These are phyloP conservation scores for Rhodofomes roseus DNA, from an alignment of 1,284 basidiomycete species.

Conservation along the genomic window DNA sequence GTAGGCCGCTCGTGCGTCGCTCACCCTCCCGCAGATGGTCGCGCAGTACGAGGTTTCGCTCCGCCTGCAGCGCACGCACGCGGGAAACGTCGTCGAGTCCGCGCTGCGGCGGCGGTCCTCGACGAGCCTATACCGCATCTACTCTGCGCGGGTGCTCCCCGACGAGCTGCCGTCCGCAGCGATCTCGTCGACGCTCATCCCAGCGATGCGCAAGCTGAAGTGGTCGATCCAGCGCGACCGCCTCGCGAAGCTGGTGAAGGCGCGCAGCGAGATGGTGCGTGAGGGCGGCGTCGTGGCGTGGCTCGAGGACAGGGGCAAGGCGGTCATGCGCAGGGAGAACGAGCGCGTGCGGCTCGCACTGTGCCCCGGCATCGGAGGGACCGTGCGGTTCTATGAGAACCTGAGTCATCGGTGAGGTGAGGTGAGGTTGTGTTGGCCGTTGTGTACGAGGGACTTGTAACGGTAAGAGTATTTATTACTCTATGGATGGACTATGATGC, in stretches of 20 bases:
- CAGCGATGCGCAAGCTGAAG: conserved; percentile 51
- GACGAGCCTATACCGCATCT: conserved; percentile 32
- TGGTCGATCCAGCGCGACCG: conserved; percentile 57
- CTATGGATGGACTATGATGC: too few species aligned
- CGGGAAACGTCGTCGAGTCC: conserved; percentile 42
- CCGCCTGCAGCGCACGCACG: conserved; percentile 44
- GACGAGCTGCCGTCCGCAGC: conserved; percentile 43
- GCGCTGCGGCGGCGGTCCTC: conserved; percentile 41
- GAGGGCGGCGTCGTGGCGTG: conserved; percentile 41
- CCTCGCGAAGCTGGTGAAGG: conserved; percentile 49
- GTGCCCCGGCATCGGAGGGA: conserved; percentile 58
- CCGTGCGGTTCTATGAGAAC: conserved; percentile 55
- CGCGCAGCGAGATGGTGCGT: conserved; percentile 26
- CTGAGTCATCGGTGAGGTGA: conserved; percentile 8
- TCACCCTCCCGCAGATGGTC: conserved; percentile 42
- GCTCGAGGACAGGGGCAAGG: conserved; percentile 47
- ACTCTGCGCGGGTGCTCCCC: conserved; percentile 46
- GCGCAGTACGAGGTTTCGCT: conserved; percentile 54
- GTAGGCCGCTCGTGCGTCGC: neutral
- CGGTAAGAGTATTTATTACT: neutral
- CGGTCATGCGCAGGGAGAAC: conserved; percentile 45
- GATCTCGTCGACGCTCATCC: conserved; percentile 51
- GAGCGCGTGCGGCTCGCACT: conserved; percentile 64
- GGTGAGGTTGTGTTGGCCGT: neutral
- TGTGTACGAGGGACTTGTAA: neutral